Base-by-base conservation (phyloP, 2,329 filamentous ascomycete genomes). In the Ustulina deusta region DNA sequence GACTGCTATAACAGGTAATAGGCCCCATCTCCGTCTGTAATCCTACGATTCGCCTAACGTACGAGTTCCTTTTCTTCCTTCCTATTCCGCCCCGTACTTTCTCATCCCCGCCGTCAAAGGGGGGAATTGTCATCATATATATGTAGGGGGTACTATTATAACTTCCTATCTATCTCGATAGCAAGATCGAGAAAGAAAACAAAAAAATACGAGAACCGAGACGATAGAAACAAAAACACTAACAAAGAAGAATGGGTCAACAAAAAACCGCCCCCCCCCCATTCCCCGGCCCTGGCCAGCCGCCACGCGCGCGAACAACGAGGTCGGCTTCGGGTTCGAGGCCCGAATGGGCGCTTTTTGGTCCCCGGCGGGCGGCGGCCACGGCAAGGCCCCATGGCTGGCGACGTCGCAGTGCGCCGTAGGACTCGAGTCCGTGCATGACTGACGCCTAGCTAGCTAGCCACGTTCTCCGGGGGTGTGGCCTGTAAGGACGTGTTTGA, bases 271-370 rank as follows among this genome's bases (percentile, higher is more conserved):
- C n/a, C n/a, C 17, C 7, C 38, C 38, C n/a, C n/a, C 15, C 6
- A 48, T 3, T 27, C 46, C 9, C 40, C 63, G 56, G 65, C 51
- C 57, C 49, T 64, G 27, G 10, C 27, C 61, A 61, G 49, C 55
- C 58, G 58, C 58, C 2, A 62, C 58, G 58, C 63, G 63, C 58
- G 44, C 58, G 9, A 42, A 22, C n/a, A 49, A 61, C 61, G 51
- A 65, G 2, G 42, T 61, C 66, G 62, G 58, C 52, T 65, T 52
- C 66, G 66, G 66, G 46, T 65, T 48, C 51, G 15, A 68, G 66
- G 66, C 57, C 66, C 66, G 66, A 65, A 54, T 55, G 38, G 58
- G 56, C 42, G 17, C 17, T 46, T n/a, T 46, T n/a, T 17, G 27
- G n/a, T 42, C 51, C 52, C 44, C 46, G 7, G 22, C 17, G 54